Evolutionary conservation across 768 basidiomycete genomes (phyloP), one percentile per base, ranked within the genome.

Genomic region (Termitomyces titanicus): DNA sequence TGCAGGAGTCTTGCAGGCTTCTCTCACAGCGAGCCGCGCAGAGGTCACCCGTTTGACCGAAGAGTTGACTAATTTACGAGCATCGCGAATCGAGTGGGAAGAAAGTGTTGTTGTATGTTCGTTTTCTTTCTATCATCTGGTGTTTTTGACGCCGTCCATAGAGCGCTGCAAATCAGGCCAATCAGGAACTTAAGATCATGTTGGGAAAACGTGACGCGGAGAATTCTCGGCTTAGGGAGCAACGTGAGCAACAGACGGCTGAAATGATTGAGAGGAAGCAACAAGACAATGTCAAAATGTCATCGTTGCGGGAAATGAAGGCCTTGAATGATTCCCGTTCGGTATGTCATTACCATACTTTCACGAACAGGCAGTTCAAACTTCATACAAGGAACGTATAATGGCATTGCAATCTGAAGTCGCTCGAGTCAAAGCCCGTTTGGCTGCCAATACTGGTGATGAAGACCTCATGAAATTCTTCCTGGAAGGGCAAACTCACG

Each of bases 391-490:
- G 84, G 89, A 89, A 56, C 87, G 94, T 37, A 85, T 98, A 42
- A 66, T 67, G 12, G 80, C 83, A 27, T 67, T 96, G 24, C 74
- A 83, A 57, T 87, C 87, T 1, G 93, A 98, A 67, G 72, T 89
- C 11, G 77, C 74, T 39, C 79, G 94, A 22, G 75, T 88, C 59
- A 91, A 88, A 68, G 79, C 87, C 15, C 80, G 82, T 29, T 73
- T 95, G n/a, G 93, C 90, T 18, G 91, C 92, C 0, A 72, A 84
- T 25, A 75, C 80, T 1, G 84, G 86, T 6, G 79, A 88, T 22
- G 82, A 84, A 57, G 88, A 92, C 47, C 74, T 93, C 33, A 76
- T 94, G 69, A 71, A 72, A 5, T 92, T 92, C 67, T 79, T 95
- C 59, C 72, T 85, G 51, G 75, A 75, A 43, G 82, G 79, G 18